phyloP scores from a whole-genome alignment of 2,329 filamentous ascomycete species.

The Venturia aucupariae region DNA sequence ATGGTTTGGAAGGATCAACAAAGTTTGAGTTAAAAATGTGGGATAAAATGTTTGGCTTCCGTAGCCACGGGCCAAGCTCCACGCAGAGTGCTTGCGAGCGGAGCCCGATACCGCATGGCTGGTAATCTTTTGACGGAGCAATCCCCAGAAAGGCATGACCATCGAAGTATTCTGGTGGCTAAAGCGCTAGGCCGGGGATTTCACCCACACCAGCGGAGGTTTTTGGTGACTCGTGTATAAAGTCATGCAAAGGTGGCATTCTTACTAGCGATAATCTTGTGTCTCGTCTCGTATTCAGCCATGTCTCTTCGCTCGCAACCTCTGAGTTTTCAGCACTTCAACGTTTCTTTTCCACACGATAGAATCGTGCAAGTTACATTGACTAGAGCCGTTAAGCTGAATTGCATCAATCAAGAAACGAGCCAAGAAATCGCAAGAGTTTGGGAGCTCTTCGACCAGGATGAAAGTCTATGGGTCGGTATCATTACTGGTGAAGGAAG shows the following conservation, averaged over 20 bases:
- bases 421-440: slow-evolving; percentile 16
- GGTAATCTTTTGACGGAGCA: background rate
- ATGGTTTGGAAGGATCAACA: background rate
- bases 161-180: background rate
- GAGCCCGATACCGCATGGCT: background rate
- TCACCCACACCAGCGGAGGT: background rate
- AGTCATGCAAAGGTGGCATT: background rate
- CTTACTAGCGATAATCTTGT: background rate
- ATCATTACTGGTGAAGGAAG: slow-evolving; percentile 18
- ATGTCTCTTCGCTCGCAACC: slow-evolving; percentile 9
- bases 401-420: slow-evolving; percentile 17
- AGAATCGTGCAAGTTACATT: slow-evolving; percentile 17
- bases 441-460: slow-evolving; percentile 16
- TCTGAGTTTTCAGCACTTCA: slow-evolving; percentile 2
- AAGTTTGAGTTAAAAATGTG: background rate
- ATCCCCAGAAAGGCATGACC: background rate
- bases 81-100: background rate
- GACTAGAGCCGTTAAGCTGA: slow-evolving; percentile 17
- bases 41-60: background rate
- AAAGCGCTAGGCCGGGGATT: background rate
- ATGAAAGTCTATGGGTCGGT: slow-evolving; percentile 16
- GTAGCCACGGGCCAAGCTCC: background rate
- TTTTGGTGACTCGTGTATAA: background rate
- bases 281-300: background rate
- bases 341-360: slow-evolving; percentile 12